phyloP scores from a whole-genome alignment of 2,329 filamentous ascomycete species.

The Fonsecaea pugnacius region DNA sequence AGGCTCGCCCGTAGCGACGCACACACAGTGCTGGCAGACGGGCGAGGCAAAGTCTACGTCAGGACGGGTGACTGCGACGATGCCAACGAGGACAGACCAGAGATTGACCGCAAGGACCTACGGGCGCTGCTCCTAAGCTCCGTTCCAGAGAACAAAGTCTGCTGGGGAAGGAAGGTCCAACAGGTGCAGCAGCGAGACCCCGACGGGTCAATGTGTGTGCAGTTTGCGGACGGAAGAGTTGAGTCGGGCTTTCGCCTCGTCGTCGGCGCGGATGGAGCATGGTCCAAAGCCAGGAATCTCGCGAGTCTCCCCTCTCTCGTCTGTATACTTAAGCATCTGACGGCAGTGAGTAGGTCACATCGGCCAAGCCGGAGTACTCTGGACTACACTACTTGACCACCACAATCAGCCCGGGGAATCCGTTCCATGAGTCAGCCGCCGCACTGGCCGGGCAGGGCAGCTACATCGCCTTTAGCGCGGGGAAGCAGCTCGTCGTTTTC shows the following conservation, averaged over 20 bases:
- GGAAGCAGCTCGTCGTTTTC: conserved; percentile 34
- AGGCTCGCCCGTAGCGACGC: conserved; percentile 35
- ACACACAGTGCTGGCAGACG: conserved; percentile 21
- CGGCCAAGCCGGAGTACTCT: conserved; percentile 42
- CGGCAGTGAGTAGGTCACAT: conserved; percentile 39
- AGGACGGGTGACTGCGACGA: conserved; percentile 34
- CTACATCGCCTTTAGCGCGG: conserved; percentile 26
- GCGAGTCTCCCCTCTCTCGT: conserved; percentile 33
- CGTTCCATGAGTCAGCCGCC: conserved; percentile 36
- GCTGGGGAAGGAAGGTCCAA: conserved; percentile 42
- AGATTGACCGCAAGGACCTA: conserved; percentile 49
- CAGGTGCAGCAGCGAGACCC: conserved; percentile 31
- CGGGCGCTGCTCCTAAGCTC: conserved; percentile 44
- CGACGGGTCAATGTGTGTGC: conserved; percentile 32
- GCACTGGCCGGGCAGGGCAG: conserved; percentile 32
- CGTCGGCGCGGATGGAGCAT: conserved; percentile 56
- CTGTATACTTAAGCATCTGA: background rate
- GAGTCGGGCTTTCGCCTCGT: conserved; percentile 50
- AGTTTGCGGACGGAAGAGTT: conserved; percentile 40
- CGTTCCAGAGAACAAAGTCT: conserved; percentile 42
- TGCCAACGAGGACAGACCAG: conserved; percentile 38
- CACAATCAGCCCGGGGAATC: conserved; percentile 38
- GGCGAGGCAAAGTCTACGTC: conserved; percentile 9
- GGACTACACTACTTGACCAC: conserved; percentile 41
- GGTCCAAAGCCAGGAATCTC: conserved; percentile 47